These are phyloP conservation scores for Trichoderma afroharzianum DNA, from an alignment of 2,329 filamentous ascomycete species.

Conservation along the genomic window DNA sequence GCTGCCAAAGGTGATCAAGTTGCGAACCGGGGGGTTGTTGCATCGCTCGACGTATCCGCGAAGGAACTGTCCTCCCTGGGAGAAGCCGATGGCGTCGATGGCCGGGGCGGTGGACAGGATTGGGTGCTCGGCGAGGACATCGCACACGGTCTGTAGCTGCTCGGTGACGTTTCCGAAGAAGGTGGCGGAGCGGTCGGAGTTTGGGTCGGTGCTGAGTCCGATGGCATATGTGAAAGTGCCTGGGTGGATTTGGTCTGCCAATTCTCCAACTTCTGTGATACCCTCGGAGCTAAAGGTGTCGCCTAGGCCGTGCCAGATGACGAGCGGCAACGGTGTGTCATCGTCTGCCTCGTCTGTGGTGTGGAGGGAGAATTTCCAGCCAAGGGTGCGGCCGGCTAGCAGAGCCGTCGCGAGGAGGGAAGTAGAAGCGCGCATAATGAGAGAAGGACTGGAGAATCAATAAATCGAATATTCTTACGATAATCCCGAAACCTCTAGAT, in stretches of 20 bases:
- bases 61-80: constrained; percentile 94
- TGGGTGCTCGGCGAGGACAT: constrained; percentile 68
- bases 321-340: constrained; percentile 75
- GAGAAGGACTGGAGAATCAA: no score
- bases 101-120: constrained; percentile 78
- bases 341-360: constrained; percentile 38
- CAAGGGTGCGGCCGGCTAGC: neutral
- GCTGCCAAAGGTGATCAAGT: constrained; percentile 81
- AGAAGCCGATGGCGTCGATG: constrained; percentile 90
- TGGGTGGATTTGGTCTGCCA: constrained; percentile 70
- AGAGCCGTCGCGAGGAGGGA: constrained; percentile 9
- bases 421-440: neutral
- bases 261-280: constrained; percentile 64
- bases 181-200: constrained; percentile 72
- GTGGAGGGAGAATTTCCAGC: constrained; percentile 21
- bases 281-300: constrained; percentile 76
- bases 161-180: constrained; percentile 87
- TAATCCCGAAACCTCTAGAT: neutral
- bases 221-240: constrained; percentile 83
- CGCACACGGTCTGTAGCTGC: constrained; percentile 75
- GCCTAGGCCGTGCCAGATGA: constrained; percentile 88
- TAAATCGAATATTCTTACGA: neutral
- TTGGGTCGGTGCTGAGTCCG: constrained; percentile 62
- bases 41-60: constrained; percentile 86
- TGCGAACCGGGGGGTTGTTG: constrained; percentile 69